Evolutionary conservation across 495 filamentous ascomycete species (phyloP).

Genomic region (Penicillium mononematosum): DNA sequence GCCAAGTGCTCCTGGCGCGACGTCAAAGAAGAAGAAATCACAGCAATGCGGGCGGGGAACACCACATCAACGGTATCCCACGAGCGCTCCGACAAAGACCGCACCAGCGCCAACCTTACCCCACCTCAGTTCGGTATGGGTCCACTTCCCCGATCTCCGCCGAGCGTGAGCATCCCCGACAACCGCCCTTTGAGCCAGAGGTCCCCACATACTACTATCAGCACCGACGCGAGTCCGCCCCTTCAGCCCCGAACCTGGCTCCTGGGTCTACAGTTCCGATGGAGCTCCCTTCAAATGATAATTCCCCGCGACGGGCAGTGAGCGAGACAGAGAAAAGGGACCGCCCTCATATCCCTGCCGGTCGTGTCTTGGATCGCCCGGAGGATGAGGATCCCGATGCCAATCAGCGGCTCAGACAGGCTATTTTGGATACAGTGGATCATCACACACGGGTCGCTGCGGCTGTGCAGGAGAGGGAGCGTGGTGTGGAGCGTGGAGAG

Average conservation of each 20-base stretch:
- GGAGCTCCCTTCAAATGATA: constrained; percentile 16
- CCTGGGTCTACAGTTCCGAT: constrained; percentile 16
- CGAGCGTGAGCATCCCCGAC: constrained; percentile 17
- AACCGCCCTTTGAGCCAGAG: constrained; percentile 9
- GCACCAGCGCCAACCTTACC: constrained; percentile 9
- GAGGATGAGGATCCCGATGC: constrained; percentile 49
- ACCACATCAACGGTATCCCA: constrained; percentile 10
- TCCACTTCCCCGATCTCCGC: constrained; percentile 20
- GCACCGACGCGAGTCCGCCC: constrained; percentile 38
- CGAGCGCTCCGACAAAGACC: constrained; percentile 25
- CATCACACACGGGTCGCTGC: constrained; percentile 41
- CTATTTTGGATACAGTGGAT: constrained; percentile 47
- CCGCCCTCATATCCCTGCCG: constrained; percentile 17
- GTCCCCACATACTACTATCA: constrained; percentile 12
- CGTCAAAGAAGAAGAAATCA: constrained; percentile 63
- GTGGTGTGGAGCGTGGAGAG: constrained; percentile 22
- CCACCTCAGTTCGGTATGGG: constrained; percentile 4
- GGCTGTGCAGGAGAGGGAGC: constrained; percentile 35
- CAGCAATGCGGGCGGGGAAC: constrained; percentile 1
- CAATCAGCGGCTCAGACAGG: constrained; percentile 48
- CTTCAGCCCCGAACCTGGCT: constrained; percentile 21
- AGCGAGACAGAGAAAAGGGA: constrained; percentile 41
- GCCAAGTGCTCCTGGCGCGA: constrained; percentile 81
- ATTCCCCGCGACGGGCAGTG: constrained; percentile 42
- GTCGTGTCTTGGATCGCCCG: constrained; percentile 11